Evolutionary conservation across 1,284 basidiomycete species (phyloP).

Genomic region (Heliocybe sulcata): DNA sequence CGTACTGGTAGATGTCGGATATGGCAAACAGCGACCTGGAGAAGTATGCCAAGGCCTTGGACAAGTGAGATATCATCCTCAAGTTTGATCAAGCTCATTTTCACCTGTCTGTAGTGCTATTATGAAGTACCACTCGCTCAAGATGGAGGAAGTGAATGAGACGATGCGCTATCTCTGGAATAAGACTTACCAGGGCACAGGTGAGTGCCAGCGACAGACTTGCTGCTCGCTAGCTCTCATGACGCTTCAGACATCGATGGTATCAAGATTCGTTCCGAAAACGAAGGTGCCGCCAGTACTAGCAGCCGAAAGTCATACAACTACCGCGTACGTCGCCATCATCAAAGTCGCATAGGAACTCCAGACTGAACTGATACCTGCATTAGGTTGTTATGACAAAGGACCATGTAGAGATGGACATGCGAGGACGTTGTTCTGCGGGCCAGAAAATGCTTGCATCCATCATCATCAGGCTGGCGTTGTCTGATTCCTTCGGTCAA

Average conservation of each 20-base stretch:
- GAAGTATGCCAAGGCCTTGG: constrained; percentile 94
- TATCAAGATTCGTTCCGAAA: constrained; percentile 92
- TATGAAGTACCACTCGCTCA: constrained; percentile 97
- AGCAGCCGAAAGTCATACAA: constrained; percentile 89
- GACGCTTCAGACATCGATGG: constrained; percentile 83
- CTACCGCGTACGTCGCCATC: constrained; percentile 68
- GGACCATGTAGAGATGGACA: constrained; percentile 98
- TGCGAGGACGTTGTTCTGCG: constrained; percentile 97
- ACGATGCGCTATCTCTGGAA: constrained; percentile 96
- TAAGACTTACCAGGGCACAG: constrained; percentile 98
- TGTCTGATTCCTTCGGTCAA: constrained; percentile 96
- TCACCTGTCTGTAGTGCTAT: constrained; percentile 64
- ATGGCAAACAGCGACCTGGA: constrained; percentile 94
- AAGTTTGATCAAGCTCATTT: constrained; percentile 1
- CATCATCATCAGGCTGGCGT: constrained; percentile 97
- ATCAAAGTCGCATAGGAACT: too few species aligned
- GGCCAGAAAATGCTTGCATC: constrained; percentile 99
- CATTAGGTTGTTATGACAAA: constrained; percentile 94
- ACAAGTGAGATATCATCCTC: constrained; percentile 58
- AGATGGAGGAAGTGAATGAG: constrained; percentile 99
- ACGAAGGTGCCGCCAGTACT: constrained; percentile 63
- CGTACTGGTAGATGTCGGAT: constrained; percentile 69
- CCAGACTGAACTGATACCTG: constrained; percentile 16
- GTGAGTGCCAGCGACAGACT: constrained; percentile 32
- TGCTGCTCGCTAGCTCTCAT: not conserved